Conservation (phyloP, 345 rosid genomes). For the Trapa bicornis region DNA sequence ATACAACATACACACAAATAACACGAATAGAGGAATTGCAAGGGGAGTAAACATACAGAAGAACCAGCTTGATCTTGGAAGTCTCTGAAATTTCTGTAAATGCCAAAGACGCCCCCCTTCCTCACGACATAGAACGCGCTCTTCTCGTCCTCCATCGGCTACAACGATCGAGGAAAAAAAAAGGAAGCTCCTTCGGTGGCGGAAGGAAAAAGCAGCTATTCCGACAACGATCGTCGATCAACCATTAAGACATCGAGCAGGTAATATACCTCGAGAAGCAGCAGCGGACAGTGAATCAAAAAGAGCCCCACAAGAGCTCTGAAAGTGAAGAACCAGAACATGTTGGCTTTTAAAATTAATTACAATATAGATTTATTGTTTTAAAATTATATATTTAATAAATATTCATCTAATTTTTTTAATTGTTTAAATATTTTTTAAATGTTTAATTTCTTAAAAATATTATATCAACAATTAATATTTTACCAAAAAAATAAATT, state of each 20-base stretch:
- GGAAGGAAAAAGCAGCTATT: neutral
- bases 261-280: neutral
- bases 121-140: constrained; percentile 67
- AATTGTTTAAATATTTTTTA: no score
- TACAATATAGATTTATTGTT: no score
- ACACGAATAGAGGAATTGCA: neutral
- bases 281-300: neutral
- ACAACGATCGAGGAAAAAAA: neutral
- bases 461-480: no score
- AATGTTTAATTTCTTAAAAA: no score
- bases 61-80: constrained; percentile 78
- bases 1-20: neutral
- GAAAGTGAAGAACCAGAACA: no score
- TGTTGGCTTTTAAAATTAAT: no score
- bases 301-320: no score
- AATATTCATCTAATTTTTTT: no score
- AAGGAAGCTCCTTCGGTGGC: neutral
- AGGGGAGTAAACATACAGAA: constrained; percentile 29
- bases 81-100: constrained; percentile 50
- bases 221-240: neutral
- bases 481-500: no score
- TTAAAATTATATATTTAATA: no score
- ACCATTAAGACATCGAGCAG: neutral
- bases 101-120: constrained; percentile 75
- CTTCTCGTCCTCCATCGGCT: constrained; percentile 28